phyloP scores from a whole-genome alignment of 2,329 filamentous ascomycete genomes.

The Alternaria infectoria region DNA sequence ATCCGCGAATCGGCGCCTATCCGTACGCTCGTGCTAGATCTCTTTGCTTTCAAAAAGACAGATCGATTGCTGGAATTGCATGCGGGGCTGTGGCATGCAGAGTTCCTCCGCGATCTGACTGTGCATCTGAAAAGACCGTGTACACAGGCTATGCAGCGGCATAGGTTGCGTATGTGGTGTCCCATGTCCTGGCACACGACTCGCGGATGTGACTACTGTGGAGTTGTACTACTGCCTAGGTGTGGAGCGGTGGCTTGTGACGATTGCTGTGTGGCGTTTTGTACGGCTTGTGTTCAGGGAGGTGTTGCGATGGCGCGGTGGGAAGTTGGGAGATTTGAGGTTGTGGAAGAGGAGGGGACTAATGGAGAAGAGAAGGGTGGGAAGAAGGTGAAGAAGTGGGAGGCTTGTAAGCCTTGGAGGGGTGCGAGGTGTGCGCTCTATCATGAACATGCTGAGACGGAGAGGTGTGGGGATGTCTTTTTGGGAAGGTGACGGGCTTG shows the following conservation, averaged over 20 bases:
- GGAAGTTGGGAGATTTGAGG: slow-evolving; percentile 34
- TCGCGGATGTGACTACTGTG: slow-evolving; percentile 47
- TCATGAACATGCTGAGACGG: slow-evolving; percentile 48
- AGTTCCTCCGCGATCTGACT: slow-evolving; percentile 55
- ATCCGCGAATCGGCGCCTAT: slow-evolving; percentile 51
- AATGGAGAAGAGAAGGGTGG: slow-evolving; percentile 28
- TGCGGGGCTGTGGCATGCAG: slow-evolving; percentile 56
- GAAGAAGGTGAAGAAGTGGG: slow-evolving; percentile 42
- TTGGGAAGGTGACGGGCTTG: slow-evolving; percentile 30
- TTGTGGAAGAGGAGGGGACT: slow-evolving; percentile 6
- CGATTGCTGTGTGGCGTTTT: slow-evolving; percentile 52
- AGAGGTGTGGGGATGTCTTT: slow-evolving; percentile 41
- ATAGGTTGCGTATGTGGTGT: slow-evolving; percentile 49
- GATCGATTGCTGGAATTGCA: slow-evolving; percentile 56
- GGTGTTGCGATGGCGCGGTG: slow-evolving; percentile 41
- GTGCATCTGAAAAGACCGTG: slow-evolving; percentile 56
- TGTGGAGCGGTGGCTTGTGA: slow-evolving; percentile 49
- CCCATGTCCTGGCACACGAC: slow-evolving; percentile 46
- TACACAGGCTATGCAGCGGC: slow-evolving; percentile 50
- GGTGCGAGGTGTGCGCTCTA: slow-evolving; percentile 44
- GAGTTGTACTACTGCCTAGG: slow-evolving; percentile 48
- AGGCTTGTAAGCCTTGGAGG: slow-evolving; percentile 48
- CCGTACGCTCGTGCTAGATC: slow-evolving; percentile 53
- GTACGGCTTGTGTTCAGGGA: slow-evolving; percentile 46
- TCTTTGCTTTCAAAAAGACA: slow-evolving; percentile 61